Evolutionary conservation across 2,329 filamentous ascomycete genomes (phyloP), one percentile per base, ranked within the genome.

Genomic region (Aureobasidium zeae): DNA sequence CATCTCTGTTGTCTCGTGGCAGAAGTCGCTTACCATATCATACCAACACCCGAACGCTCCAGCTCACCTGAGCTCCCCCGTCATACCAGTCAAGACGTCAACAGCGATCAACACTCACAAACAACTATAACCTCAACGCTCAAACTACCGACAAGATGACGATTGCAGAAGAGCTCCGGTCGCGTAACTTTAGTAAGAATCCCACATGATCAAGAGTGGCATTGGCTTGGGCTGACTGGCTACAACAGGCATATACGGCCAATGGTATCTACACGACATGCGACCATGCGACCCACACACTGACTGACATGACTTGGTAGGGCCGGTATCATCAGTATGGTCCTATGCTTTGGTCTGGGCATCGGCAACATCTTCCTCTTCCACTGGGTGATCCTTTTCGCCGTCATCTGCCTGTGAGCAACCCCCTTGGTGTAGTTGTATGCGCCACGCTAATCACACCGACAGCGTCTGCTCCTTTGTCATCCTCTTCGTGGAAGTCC

Each of bases 301-400:
- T 55, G 44, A 28, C 39, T 43, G 22, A 29, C 34, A 11, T 11
- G 5, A 25, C 12, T 49, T 21, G 12, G 12, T 21, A 73, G 70
- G 70, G 69, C 69, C 46, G 70, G 70, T 51, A 72, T 81, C 38
- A 53, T 81, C 21, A 77, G 73, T 63, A 77, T 81, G 53, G 61
- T 81, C 51, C 68, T 83, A 20, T 80, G 76, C 60, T 74, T 81
- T 52, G 79, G 80, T 13, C 68, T 84, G 16, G 77, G 79, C 35
- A 77, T 83, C 48, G 76, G 78, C 42, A 81, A 81, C 56, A 74
- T 84, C 55, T 81, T 83, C 58, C 70, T 77, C 53, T 69, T 78
- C 52, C 57, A 63, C 51, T 63, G 75, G 35, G 65, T 78, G 28
- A 77, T 83, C 49, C 64, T 79, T 24, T 79, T 80, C 47, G 76